Conservation (phyloP, 2,329 filamentous ascomycete species). For the Talaromyces sp. region DNA sequence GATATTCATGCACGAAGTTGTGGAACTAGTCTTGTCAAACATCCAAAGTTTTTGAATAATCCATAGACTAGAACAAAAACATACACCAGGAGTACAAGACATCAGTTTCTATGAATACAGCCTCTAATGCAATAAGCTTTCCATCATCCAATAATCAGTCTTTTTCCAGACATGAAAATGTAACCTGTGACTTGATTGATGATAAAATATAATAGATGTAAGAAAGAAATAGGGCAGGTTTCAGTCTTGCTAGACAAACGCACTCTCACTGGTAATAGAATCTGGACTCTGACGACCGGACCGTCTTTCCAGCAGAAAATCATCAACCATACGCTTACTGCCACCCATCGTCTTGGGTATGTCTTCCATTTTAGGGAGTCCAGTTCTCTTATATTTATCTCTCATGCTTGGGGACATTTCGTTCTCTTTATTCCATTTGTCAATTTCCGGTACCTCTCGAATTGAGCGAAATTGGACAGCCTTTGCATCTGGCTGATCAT, state of each 20-base stretch:
- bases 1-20: not conserved
- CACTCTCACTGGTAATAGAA: constrained; percentile 21
- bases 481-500: constrained; percentile 23
- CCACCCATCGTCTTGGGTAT: constrained; percentile 29
- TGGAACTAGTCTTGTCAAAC: not conserved
- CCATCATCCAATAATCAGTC: not conserved
- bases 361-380: constrained; percentile 23
- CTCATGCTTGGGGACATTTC: constrained; percentile 17
- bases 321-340: constrained; percentile 38
- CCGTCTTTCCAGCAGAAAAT: constrained; percentile 36
- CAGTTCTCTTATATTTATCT: constrained; percentile 17
- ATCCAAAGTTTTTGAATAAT: not conserved
- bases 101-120: not conserved
- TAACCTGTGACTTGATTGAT: not conserved
- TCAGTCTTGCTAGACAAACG: constrained; percentile 26
- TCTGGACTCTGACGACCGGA: constrained; percentile 18
- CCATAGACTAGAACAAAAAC: not conserved
- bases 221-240: not conserved
- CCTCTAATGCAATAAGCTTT: not conserved
- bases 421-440: constrained; percentile 32
- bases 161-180: not conserved
- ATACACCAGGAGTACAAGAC: not conserved
- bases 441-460: constrained; percentile 23
- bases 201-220: not conserved
- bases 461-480: constrained; percentile 28